A percentile compares a stretch with the other conserved stretches of the same genome.
These are phyloP conservation scores for Cajanus cajan DNA, from an alignment of 306 rosid genomes.

Conservation along the genomic window DNA sequence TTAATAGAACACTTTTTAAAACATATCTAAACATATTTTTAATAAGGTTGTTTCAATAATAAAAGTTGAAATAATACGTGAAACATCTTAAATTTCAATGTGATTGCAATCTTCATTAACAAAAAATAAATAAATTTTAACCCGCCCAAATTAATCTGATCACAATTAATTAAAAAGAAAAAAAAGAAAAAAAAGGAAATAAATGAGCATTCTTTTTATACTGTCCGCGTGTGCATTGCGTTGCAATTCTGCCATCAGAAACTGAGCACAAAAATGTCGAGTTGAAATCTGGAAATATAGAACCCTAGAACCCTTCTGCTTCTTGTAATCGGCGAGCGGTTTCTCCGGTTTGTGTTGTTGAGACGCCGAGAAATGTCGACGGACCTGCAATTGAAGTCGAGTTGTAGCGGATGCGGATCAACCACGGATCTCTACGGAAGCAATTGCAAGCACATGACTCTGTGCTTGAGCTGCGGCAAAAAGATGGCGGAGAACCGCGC, in stretches of 20 bases:
- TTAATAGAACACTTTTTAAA: no score
- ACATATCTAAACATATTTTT: no score
- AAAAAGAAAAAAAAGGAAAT: not conserved
- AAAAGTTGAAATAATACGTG: no score
- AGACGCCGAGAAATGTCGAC: constrained; percentile 39
- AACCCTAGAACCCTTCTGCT: constrained; percentile 18
- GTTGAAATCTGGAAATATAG: not conserved
- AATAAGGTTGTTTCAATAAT: no score
- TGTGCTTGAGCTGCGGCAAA: constrained; percentile 84
- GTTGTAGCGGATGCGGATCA: constrained; percentile 79
- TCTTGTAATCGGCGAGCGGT: not conserved
- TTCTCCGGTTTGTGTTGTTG: not conserved
- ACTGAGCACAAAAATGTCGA: not conserved
- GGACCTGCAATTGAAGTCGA: constrained; percentile 60
- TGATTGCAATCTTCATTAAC: no score
- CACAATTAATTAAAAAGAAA: not conserved
- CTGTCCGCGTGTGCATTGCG: not conserved
- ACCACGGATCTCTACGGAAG: constrained; percentile 86
- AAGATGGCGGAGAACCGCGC: constrained; percentile 71
- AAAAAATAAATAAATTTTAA: no score
- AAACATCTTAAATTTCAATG: no score
- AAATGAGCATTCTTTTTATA: not conserved
- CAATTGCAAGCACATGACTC: constrained; percentile 92
- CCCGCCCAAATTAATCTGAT: no score
- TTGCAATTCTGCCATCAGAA: not conserved